These are phyloP conservation scores for Xylaria digitata DNA, from an alignment of 2,329 filamentous ascomycete genomes.

Conservation along the genomic window DNA sequence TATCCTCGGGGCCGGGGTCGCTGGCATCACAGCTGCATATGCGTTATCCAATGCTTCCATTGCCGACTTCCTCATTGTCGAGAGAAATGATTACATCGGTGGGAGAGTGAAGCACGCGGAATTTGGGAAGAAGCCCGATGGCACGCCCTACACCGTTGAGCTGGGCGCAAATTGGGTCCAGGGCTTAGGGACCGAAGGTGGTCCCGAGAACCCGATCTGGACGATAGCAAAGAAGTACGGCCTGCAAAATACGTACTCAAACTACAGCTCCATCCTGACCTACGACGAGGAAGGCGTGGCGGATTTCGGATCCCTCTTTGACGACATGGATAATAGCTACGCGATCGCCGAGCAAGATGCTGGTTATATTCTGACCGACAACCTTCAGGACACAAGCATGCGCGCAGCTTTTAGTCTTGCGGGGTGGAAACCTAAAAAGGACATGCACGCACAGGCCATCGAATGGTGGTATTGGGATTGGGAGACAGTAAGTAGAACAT, in stretches of 20 bases:
- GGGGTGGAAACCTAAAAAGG: conserved; percentile 69
- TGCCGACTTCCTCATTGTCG: conserved; percentile 72
- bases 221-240: conserved; percentile 69
- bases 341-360: conserved; percentile 61
- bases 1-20: conserved; percentile 67
- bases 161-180: conserved; percentile 74
- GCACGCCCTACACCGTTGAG: conserved; percentile 68
- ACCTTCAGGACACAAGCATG: conserved; percentile 70
- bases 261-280: conserved; percentile 68
- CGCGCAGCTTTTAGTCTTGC: conserved; percentile 68
- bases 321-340: conserved; percentile 58
- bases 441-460: conserved; percentile 67
- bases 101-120: conserved; percentile 68
- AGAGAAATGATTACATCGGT: conserved; percentile 71
- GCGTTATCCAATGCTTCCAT: conserved; percentile 70
- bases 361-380: conserved; percentile 66
- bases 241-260: conserved; percentile 66
- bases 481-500: conserved; percentile 55
- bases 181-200: conserved; percentile 46
- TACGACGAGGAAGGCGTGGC: conserved; percentile 68
- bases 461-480: conserved; percentile 68
- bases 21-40: conserved; percentile 73
- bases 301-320: conserved; percentile 63
- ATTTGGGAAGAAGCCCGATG: conserved; percentile 64
- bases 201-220: conserved; percentile 71